Percentiles rank a stretch among this genome's conserved stretches.
phyloP scores from a whole-genome alignment of 1,284 basidiomycete genomes.

The Rhodofomes roseus region DNA sequence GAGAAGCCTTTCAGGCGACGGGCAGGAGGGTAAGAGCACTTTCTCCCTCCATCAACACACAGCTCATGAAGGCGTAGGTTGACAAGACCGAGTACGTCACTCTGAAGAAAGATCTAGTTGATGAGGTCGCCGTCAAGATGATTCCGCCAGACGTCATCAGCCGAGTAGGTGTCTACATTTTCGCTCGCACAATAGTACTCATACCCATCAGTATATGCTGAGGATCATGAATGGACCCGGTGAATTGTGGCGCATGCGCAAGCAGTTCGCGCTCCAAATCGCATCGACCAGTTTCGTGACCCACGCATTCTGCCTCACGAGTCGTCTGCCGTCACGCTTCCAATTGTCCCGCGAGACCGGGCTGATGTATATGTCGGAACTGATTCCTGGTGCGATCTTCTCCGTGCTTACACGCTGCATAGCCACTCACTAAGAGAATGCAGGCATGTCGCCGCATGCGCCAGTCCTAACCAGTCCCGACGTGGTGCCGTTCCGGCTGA shows the following conservation, averaged over 20 bases:
- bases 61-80: slow-evolving; percentile 35
- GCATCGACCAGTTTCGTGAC: slow-evolving; percentile 93
- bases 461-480: slow-evolving; percentile 81
- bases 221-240: slow-evolving; percentile 81
- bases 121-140: slow-evolving; percentile 88
- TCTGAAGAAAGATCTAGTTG: slow-evolving; percentile 85
- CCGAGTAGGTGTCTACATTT: slow-evolving; percentile 53
- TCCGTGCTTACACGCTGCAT: not conserved
- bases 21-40: slow-evolving; percentile 42
- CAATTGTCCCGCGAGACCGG: slow-evolving; percentile 89
- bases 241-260: slow-evolving; percentile 96
- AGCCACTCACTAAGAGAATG: not conserved
- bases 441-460: slow-evolving; percentile 43
- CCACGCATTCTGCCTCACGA: slow-evolving; percentile 83
- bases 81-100: slow-evolving; percentile 69
- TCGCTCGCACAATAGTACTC: not conserved
- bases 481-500: slow-evolving; percentile 94
- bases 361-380: slow-evolving; percentile 86
- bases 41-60: not conserved
- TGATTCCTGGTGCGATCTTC: slow-evolving; percentile 67
- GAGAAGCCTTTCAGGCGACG: slow-evolving; percentile 52
- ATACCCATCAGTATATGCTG: slow-evolving; percentile 73
- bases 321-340: slow-evolving; percentile 84
- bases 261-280: slow-evolving; percentile 92
- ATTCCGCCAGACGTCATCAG: slow-evolving; percentile 88